A percentile compares a stretch with the other conserved stretches of the same genome.
Conservation (phyloP, 169 alveolate genomes). For the Besnoitia besnoiti region DNA sequence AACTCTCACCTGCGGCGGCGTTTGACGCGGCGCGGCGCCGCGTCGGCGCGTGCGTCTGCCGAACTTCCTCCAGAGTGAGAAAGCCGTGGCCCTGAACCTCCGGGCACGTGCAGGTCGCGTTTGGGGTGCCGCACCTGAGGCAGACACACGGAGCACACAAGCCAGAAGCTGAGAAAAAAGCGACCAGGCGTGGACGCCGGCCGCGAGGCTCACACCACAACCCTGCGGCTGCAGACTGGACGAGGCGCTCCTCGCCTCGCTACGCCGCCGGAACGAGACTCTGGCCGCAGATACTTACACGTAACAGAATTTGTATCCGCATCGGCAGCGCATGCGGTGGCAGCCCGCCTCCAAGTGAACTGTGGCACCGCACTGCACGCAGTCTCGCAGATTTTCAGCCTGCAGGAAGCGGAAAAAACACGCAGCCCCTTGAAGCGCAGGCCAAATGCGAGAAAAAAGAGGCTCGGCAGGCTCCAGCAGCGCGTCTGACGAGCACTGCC, state of each 20-base stretch:
- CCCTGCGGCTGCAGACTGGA: too few species aligned
- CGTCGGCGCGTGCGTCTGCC: neutral
- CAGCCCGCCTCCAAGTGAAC: conserved; percentile 28
- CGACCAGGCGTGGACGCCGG: too few species aligned
- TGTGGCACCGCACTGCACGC: conserved; percentile 30
- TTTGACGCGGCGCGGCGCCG: too few species aligned
- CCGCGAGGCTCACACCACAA: too few species aligned
- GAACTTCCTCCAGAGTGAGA: conserved; percentile 19
- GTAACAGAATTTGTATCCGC: conserved; percentile 36
- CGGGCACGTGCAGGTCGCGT: conserved; percentile 29
- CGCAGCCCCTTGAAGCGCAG: too few species aligned
- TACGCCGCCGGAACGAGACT: too few species aligned
- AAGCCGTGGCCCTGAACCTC: conserved; percentile 40
- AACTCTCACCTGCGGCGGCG: too few species aligned
- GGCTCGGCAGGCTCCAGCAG: too few species aligned
- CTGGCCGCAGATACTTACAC: neutral
- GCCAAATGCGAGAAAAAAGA: too few species aligned
- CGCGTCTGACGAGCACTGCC: too few species aligned
- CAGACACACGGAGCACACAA: neutral
- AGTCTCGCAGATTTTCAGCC: conserved; percentile 15
- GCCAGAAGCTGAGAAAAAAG: too few species aligned
- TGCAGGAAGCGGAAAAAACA: neutral
- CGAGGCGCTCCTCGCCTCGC: too few species aligned
- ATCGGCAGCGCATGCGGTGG: conserved; percentile 30
- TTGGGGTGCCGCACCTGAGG: conserved; percentile 35